Evolutionary conservation across 371 early-diverging fungal species (phyloP).

Genomic region (Rhizomucor pusillus): DNA sequence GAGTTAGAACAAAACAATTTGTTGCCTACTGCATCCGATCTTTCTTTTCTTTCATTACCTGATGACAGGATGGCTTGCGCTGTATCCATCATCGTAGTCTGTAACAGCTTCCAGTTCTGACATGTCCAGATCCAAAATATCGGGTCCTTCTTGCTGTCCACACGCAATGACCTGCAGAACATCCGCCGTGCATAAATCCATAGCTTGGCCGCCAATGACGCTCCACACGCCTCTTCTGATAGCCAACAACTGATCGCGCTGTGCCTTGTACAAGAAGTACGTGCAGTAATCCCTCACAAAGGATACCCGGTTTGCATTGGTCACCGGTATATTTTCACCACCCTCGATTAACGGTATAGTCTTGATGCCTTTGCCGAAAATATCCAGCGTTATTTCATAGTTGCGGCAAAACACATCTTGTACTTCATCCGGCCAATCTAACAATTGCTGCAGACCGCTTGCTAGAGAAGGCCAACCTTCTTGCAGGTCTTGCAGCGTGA

Average conservation of each 20-base stretch:
- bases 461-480: constrained; percentile 60
- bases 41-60: constrained; percentile 32
- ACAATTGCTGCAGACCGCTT: constrained; percentile 64
- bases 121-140: constrained; percentile 59
- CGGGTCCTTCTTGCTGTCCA: constrained; percentile 45
- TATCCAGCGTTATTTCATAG: constrained; percentile 77
- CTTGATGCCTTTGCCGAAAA: constrained; percentile 66
- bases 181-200: constrained; percentile 36
- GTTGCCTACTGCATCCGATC: background rate
- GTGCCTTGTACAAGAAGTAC: constrained; percentile 60
- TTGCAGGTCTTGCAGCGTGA: constrained; percentile 58
- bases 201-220: constrained; percentile 64
- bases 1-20: background rate
- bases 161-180: constrained; percentile 55
- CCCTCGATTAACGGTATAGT: constrained; percentile 68
- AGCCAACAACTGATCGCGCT: constrained; percentile 65
- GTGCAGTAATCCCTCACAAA: constrained; percentile 79
- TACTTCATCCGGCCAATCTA: constrained; percentile 80
- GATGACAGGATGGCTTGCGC: constrained; percentile 51
- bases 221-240: constrained; percentile 69
- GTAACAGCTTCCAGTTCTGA: constrained; percentile 73
- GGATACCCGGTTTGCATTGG: constrained; percentile 66
- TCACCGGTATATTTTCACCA: constrained; percentile 75
- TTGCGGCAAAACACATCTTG: constrained; percentile 82
- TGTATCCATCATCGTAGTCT: constrained; percentile 82